Conservation (phyloP, 2,329 filamentous ascomycete species). For the Alternaria sp. region DNA sequence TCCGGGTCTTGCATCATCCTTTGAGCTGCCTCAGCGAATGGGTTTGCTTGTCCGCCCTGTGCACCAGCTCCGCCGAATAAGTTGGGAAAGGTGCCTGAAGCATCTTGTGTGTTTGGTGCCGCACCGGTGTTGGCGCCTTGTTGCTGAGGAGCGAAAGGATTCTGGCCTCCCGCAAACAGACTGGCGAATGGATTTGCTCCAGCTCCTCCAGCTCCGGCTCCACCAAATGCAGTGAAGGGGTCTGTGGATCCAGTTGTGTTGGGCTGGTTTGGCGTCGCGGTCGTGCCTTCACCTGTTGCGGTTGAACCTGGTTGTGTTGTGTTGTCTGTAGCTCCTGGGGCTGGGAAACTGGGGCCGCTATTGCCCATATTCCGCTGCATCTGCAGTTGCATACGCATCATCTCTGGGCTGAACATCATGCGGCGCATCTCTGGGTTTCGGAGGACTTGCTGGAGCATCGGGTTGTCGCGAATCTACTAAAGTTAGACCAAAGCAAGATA, state of each 20-base stretch:
- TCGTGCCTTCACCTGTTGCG: constrained; percentile 44
- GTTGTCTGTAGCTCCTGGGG: constrained; percentile 89
- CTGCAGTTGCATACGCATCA: constrained; percentile 81
- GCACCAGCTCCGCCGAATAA: constrained; percentile 61
- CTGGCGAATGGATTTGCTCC: constrained; percentile 67
- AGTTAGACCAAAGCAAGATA: constrained; percentile 18
- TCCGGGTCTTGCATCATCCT: constrained; percentile 66
- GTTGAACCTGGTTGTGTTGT: constrained; percentile 60
- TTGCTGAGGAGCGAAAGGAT: constrained; percentile 46
- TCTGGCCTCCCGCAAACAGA: constrained; percentile 58
- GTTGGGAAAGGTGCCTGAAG: constrained; percentile 47
- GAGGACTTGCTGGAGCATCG: constrained; percentile 85
- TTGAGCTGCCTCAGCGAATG: constrained; percentile 57
- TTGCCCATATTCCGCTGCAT: constrained; percentile 74
- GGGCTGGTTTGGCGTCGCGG: constrained; percentile 49
- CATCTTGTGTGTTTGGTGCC: constrained; percentile 29
- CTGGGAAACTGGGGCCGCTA: constrained; percentile 72
- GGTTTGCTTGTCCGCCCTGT: constrained; percentile 55
- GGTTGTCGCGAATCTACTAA: constrained; percentile 77
- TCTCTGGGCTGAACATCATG: constrained; percentile 91
- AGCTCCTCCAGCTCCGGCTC: constrained; percentile 38
- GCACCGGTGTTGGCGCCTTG: constrained; percentile 32
- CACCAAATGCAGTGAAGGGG: constrained; percentile 57
- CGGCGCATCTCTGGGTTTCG: constrained; percentile 86
- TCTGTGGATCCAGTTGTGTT: constrained; percentile 50